phyloP scores from a whole-genome alignment of 1,284 basidiomycete genomes.

The Cryptococcus neoformans region DNA sequence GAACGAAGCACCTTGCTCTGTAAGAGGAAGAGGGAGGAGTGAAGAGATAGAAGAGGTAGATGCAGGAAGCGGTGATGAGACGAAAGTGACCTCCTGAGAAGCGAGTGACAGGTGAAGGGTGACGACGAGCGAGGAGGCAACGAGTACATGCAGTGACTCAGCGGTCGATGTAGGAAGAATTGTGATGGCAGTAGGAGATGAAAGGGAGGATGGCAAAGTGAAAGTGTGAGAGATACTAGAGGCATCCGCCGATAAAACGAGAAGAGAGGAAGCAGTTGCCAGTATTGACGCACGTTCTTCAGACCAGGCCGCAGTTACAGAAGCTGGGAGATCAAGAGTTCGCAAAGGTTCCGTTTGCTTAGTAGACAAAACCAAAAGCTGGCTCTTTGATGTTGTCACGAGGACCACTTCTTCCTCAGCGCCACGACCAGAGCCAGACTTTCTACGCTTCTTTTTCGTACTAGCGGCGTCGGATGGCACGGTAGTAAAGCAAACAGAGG shows the following conservation, averaged over 20 bases:
- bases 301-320: constrained; percentile 35
- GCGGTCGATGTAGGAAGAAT: constrained; percentile 34
- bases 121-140: constrained; percentile 31
- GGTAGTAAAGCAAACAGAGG: constrained; percentile 34
- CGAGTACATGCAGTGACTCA: constrained; percentile 32
- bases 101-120: constrained; percentile 31
- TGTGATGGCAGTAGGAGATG: constrained; percentile 31
- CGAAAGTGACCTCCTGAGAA: constrained; percentile 26
- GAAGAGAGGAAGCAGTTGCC: constrained; percentile 30
- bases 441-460: constrained; percentile 32
- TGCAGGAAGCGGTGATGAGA: constrained; percentile 40
- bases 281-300: constrained; percentile 32
- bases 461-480: constrained; percentile 18
- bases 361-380: constrained; percentile 31
- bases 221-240: constrained; percentile 33
- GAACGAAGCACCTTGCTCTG: constrained; percentile 51
- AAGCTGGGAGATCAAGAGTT: constrained; percentile 25
- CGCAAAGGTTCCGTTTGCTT: constrained; percentile 29
- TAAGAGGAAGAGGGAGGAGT: constrained; percentile 33
- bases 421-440: constrained; percentile 17
- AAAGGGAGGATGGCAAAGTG: constrained; percentile 22
- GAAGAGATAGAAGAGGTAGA: constrained; percentile 43
- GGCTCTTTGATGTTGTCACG: constrained; percentile 33
- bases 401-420: constrained; percentile 39
- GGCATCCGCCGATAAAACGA: constrained; percentile 34